These are phyloP conservation scores for Thuja plicata DNA, from an alignment of 83 land plant species.

Conservation along the genomic window DNA sequence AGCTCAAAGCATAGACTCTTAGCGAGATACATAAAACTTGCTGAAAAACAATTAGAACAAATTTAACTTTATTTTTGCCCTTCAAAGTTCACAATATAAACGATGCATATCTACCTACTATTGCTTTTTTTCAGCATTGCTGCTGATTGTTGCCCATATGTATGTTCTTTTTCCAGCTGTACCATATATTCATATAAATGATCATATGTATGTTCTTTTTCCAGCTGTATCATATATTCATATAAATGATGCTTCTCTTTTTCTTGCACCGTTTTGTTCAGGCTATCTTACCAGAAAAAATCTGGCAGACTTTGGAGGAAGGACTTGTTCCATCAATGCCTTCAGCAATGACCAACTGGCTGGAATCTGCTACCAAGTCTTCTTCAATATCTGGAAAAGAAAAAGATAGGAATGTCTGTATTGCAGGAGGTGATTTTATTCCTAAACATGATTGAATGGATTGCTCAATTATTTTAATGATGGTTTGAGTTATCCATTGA, in stretches of 20 bases:
- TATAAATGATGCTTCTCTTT: neutral
- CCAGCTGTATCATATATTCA: neutral
- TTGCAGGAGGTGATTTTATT: slow-evolving; percentile 75
- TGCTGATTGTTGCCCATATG: neutral
- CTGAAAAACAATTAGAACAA: neutral
- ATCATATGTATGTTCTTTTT: neutral
- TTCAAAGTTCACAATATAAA: neutral
- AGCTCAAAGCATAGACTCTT: too few relatives aligned
- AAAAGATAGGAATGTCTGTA: slow-evolving; percentile 64
- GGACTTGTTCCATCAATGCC: slow-evolving; percentile 72
- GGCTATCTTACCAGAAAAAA: slow-evolving; percentile 62
- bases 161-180: neutral
- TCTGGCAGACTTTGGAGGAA: slow-evolving; percentile 86
- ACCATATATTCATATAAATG: neutral
- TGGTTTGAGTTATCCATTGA: neutral
- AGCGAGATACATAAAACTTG: neutral
- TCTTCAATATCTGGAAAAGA: slow-evolving; percentile 27
- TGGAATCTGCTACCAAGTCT: slow-evolving; percentile 68
- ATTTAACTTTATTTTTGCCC: neutral
- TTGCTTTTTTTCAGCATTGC: neutral
- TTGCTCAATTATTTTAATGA: neutral
- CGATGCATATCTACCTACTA: neutral
- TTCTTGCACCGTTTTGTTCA: slow-evolving; percentile 14
- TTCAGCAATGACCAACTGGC: slow-evolving; percentile 66
- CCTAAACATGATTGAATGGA: neutral